Conservation (phyloP, 1,139 yeast genomes). For the Geotrichum armillariae region DNA sequence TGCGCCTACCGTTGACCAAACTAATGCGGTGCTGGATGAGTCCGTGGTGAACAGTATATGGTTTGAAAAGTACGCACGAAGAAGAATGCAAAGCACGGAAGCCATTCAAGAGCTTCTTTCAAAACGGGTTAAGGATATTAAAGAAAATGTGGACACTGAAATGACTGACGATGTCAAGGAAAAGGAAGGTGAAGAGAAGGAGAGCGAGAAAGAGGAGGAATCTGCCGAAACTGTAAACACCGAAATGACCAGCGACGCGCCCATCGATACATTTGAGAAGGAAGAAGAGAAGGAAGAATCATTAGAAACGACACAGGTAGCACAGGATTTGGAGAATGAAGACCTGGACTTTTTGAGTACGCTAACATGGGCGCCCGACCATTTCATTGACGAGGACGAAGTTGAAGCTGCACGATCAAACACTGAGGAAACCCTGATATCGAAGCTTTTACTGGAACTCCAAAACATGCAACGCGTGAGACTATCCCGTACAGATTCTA, state of each 20-base stretch:
- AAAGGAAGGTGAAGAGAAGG: constrained; percentile 20
- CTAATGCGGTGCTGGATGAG: constrained; percentile 62
- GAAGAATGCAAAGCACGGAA: constrained; percentile 30
- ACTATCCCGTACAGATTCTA: constrained; percentile 39
- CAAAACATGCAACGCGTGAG: constrained; percentile 66
- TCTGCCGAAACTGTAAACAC: constrained; percentile 29
- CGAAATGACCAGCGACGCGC: constrained; percentile 8
- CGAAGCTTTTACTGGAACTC: constrained; percentile 55
- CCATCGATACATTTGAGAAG: constrained; percentile 18
- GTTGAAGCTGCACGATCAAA: constrained; percentile 48
- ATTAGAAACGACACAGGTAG: constrained; percentile 24
- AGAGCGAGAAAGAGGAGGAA: constrained; percentile 23
- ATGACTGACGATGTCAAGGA: constrained; percentile 23
- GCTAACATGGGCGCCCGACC: constrained; percentile 55
- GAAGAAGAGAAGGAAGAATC: constrained; percentile 17
- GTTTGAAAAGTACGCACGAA: constrained; percentile 62
- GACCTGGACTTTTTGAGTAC: constrained; percentile 47
- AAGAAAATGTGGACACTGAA: constrained; percentile 24
- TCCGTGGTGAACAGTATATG: constrained; percentile 69
- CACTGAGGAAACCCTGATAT: constrained; percentile 56
- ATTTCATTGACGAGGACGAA: constrained; percentile 54
- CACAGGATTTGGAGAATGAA: constrained; percentile 24
- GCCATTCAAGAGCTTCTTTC: constrained; percentile 20
- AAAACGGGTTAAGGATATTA: constrained; percentile 22
- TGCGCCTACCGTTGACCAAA: constrained; percentile 78